Evolutionary conservation across 2,329 filamentous ascomycete species (phyloP), one percentile per base, ranked within the genome.

Genomic region (Phyllosticta capitalensis): DNA sequence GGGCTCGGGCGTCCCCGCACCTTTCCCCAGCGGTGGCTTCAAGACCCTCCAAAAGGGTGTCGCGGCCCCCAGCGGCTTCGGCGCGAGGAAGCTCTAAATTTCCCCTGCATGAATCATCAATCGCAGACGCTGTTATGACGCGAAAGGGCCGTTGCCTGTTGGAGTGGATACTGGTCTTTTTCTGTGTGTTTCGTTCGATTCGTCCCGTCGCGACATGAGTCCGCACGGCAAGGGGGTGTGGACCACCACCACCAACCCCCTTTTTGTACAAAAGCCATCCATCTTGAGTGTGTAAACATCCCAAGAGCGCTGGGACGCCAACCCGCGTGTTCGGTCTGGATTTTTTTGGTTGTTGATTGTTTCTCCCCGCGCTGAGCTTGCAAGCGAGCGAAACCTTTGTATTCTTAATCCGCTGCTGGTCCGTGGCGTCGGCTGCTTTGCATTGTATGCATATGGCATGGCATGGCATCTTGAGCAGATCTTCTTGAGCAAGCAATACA

Each of bases 31-130:
- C 49, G 45, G 26, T n/a, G 59, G 54, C 53, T 56, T 56, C 59
- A n/a, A 52, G 28, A 56, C 59, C 49, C 22, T 60, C 6, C 20
- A 28, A 38, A 60, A 60, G 58, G 55, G 56, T 17, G 56, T 24
- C 17, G 56, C 56, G 24, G 56, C 56, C 38, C 56, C 56, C 38
- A 59, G 56, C 56, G 56, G 56, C 56, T 54, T 59, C 24, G 51
- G 51, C 33, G 56, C 56, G 4, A 54, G 24, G 56, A 59, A 54
- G 56, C 54, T 28, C 38, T 59, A 54, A 54, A 45, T 45, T n/a
- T 38, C 17, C n/a, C 17, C 14, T 45, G 38, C n/a, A 26, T 45
- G 14, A 45, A n/a, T n/a, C 14, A 45, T 45, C n/a, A n/a, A 45
- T n/a, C 38, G 17, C 38, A 45, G 38, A 45, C 38, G 38, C 38